Conservation (phyloP, 1,139 yeast species). For the Pneumocystis jirovecii region DNA sequence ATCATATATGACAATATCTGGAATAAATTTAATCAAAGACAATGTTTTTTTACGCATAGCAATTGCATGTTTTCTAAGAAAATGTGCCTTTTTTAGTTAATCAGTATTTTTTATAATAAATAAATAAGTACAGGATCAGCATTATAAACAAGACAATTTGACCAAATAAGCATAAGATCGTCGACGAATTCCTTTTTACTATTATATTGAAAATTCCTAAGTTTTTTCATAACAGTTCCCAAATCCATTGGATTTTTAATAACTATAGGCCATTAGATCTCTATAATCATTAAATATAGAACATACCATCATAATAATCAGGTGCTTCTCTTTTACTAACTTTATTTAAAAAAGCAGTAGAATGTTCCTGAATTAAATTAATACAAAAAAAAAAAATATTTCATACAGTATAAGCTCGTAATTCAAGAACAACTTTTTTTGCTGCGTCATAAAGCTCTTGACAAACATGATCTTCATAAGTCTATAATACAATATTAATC, state of each 20-base stretch:
- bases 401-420: constrained; percentile 65
- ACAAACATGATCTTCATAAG: constrained; percentile 80
- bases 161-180: constrained; percentile 89
- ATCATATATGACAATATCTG: constrained; percentile 68
- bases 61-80: constrained; percentile 74
- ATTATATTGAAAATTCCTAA: constrained; percentile 64
- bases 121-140: constrained; percentile 53
- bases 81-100: constrained; percentile 35
- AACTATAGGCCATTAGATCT: constrained; percentile 52
- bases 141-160: constrained; percentile 80
- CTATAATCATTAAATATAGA: neutral
- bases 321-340: constrained; percentile 97
- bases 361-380: constrained; percentile 36
- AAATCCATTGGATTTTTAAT: constrained; percentile 94
- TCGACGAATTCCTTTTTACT: constrained; percentile 82
- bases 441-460: constrained; percentile 96
- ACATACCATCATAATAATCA: constrained; percentile 1
- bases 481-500: constrained; percentile 17
- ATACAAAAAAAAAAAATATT: neutral
- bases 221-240: constrained; percentile 81
- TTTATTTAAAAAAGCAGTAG: constrained; percentile 86
- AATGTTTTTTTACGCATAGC: constrained; percentile 90
- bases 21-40: constrained; percentile 65
- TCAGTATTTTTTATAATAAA: neutral
- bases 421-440: constrained; percentile 80